phyloP scores from a whole-genome alignment of 345 rosid species.

The Turnera subulata region DNA sequence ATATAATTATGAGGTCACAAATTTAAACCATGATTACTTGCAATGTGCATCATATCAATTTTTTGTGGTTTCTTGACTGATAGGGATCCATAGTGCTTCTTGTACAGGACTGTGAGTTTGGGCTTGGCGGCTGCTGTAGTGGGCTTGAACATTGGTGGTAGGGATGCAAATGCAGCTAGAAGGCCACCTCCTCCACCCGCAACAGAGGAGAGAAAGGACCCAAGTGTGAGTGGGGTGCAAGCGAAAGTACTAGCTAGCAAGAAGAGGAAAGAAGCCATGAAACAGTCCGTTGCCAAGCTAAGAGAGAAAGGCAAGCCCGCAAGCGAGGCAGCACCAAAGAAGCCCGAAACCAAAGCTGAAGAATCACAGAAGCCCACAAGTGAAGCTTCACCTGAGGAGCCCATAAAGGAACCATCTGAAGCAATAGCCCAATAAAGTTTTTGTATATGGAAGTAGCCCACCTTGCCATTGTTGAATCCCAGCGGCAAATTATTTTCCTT shows the following conservation, averaged over 20 bases:
- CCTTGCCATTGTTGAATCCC: not conserved
- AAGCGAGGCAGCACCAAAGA: constrained; percentile 11
- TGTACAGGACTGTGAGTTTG: constrained; percentile 37
- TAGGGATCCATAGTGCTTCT: too few species aligned
- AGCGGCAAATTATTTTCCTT: too few species aligned
- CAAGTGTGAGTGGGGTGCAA: constrained; percentile 64
- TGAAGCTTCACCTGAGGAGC: not conserved
- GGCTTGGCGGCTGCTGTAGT: constrained; percentile 41
- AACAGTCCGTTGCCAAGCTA: constrained; percentile 45
- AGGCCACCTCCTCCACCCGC: constrained; percentile 69
- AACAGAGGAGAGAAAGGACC: constrained; percentile 59
- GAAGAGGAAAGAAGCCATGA: constrained; percentile 50
- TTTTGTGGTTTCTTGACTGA: too few species aligned
- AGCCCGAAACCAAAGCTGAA: too few species aligned
- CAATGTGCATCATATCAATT: too few species aligned
- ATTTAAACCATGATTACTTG: too few species aligned
- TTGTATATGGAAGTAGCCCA: not conserved
- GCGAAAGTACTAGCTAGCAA: constrained; percentile 87
- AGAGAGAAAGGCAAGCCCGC: constrained; percentile 62
- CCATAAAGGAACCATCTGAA: not conserved
- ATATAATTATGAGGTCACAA: too few species aligned
- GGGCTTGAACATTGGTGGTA: constrained; percentile 39
- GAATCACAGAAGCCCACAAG: too few species aligned
- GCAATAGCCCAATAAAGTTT: too few species aligned
- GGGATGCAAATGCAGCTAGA: constrained; percentile 49